phyloP scores from a whole-genome alignment of 495 filamentous ascomycete genomes.

The Aspergillus sclerotioniger region DNA sequence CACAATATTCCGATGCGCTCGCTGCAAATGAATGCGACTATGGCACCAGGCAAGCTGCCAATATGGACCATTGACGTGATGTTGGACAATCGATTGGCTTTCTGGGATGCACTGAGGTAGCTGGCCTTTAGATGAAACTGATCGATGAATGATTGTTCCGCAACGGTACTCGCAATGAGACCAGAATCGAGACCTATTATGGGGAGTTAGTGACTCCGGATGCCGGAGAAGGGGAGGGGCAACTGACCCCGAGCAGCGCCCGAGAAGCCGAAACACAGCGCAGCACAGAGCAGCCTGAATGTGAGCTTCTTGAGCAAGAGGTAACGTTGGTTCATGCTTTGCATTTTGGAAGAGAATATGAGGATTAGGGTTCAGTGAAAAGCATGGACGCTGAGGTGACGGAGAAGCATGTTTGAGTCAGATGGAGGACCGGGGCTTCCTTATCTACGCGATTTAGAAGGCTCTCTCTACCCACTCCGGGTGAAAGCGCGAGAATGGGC shows the following conservation, averaged over 20 bases:
- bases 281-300: slow-evolving; percentile 19
- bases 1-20: slow-evolving; percentile 60
- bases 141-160: slow-evolving; percentile 27
- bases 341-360: background rate
- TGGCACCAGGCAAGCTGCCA: slow-evolving; percentile 54
- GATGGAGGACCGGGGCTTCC: background rate
- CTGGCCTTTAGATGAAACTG: slow-evolving; percentile 19
- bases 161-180: slow-evolving; percentile 44
- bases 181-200: slow-evolving; percentile 53
- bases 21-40: slow-evolving; percentile 57
- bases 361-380: background rate
- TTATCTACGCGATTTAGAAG: background rate
- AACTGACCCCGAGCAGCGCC: slow-evolving; percentile 21
- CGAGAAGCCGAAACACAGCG: slow-evolving; percentile 19
- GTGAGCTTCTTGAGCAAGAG: slow-evolving; percentile 3
- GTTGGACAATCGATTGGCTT: slow-evolving; percentile 56
- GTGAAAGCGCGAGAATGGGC: background rate
- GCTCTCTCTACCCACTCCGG: background rate
- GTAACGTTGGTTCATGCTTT: background rate
- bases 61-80: slow-evolving; percentile 65
- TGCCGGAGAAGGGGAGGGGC: background rate
- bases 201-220: background rate
- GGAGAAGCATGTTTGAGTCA: background rate
- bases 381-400: background rate
- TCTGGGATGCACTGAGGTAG: slow-evolving; percentile 44